These are phyloP conservation scores for Mediolabrus comicus DNA, from an alignment of 108 stramenopile genomes.

Conservation along the genomic window DNA sequence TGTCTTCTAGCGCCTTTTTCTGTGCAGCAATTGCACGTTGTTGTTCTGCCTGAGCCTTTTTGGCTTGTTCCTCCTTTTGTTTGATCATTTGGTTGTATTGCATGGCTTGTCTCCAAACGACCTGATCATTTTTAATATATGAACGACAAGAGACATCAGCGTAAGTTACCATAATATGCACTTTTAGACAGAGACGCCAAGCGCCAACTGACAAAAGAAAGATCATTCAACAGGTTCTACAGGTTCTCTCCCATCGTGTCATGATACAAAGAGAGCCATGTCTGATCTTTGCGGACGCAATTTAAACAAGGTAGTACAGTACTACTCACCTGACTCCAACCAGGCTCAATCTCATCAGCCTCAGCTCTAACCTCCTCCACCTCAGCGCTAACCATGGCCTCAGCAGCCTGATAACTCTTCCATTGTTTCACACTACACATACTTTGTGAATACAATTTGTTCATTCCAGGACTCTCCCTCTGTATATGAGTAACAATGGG, in stretches of 20 bases:
- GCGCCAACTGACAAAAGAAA: too few species aligned
- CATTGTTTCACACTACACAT: conserved; percentile 93
- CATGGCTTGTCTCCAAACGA: conserved; percentile 92
- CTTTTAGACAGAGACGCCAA: too few species aligned
- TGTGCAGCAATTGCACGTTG: conserved; percentile 56
- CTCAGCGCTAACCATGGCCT: conserved; percentile 81
- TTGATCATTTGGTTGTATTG: conserved; percentile 91
- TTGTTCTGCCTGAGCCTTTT: conserved; percentile 54
- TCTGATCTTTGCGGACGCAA: neutral
- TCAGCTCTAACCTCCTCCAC: conserved; percentile 90
- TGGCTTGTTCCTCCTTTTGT: conserved; percentile 74
- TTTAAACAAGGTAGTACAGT: neutral
- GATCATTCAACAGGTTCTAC: too few species aligned
- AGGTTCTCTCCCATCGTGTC: too few species aligned
- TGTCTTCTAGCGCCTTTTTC: conserved; percentile 27
- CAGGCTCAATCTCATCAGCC: conserved; percentile 90
- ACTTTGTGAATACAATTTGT: conserved; percentile 84
- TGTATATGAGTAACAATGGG: conserved; percentile 90
- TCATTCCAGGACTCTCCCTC: conserved; percentile 90
- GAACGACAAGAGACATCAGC: neutral
- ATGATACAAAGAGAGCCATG: neutral
- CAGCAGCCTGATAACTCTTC: conserved; percentile 83
- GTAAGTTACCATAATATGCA: too few species aligned
- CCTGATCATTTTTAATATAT: conserved; percentile 21
- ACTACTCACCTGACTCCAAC: conserved; percentile 80